Base-by-base conservation (phyloP, 129 eudicot genomes). In the Helichrysum umbraculigerum region DNA sequence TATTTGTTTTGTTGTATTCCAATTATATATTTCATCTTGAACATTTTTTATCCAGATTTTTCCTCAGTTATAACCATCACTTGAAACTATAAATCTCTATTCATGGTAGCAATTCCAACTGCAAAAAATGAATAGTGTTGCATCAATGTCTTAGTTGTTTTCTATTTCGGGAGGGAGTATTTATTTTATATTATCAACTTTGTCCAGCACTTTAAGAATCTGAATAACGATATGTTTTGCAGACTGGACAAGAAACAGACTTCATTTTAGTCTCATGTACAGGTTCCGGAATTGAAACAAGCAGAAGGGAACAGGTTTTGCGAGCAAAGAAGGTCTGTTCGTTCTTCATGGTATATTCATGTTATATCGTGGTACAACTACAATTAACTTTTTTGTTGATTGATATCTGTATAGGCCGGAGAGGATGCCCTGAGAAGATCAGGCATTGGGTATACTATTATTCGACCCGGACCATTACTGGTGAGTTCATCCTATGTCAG, bases 221-320 rank as follows among this genome's bases (percentile, higher is more conserved):
- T 78, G 64, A 70, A 60, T 20, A 32, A 47, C 28, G 9, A 61
- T n/a, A 35, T 68, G 70, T 73, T 66, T 84, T 90, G 86, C 90
- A 90, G 98, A 88, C 91, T n/a, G 98, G 98, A 76, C 96, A 94
- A 85, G 98, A 94, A 87, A 94, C 98, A 22, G 98, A 94, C 73
- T 94, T 94, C 73, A 82, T 94, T 84, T 83, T 94, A 68, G 97
- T 94, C 51, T 94, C 98, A n/a, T 94, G 98, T 86, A 94, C 98
- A 30, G 98, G 98, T 77, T 87, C 88, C 0, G 98, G 97, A 81
- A 81, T 94, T 73, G 98, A 94, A 60, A 63, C 80, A 67, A 70
- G 76, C 74, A 81, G 98, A 87, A 87, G 97, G 84, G 98, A 91
- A 83, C 97, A 88, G 76, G 98, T 91, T 81, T 68, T 94, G 59